phyloP scores from a whole-genome alignment of 2,329 filamentous ascomycete genomes.

The Albophoma yamanashiensis region DNA sequence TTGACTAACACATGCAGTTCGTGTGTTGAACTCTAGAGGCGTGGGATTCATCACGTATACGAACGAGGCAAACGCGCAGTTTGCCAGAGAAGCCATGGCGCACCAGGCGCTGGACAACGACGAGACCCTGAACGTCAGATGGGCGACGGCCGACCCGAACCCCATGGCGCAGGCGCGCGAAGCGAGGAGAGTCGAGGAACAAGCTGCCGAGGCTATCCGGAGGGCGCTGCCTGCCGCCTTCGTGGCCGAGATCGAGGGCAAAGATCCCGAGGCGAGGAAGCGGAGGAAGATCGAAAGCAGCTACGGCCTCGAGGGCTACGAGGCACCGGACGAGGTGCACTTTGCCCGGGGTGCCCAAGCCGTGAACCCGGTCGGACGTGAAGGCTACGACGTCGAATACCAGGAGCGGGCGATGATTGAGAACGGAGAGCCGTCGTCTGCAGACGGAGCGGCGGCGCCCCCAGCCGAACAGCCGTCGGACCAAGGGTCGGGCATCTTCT shows the following conservation, averaged over 20 bases:
- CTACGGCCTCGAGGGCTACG: conserved; percentile 84
- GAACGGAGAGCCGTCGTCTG: conserved; percentile 36
- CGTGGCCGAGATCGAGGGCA: conserved; percentile 86
- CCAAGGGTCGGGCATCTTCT: conserved; percentile 58
- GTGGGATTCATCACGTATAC: conserved; percentile 93
- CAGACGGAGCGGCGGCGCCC: conserved; percentile 14
- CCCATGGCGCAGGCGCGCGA: conserved; percentile 90
- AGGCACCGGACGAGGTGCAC: conserved; percentile 89
- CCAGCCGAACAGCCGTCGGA: conserved; percentile 24
- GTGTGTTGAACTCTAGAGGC: conserved; percentile 79
- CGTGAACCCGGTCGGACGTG: conserved; percentile 46
- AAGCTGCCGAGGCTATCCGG: conserved; percentile 88
- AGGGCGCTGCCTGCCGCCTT: conserved; percentile 81
- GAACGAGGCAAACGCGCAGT: conserved; percentile 82
- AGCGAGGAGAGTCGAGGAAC: conserved; percentile 80
- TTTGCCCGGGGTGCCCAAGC: conserved; percentile 69
- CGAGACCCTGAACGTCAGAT: conserved; percentile 90
- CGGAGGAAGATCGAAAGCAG: conserved; percentile 79
- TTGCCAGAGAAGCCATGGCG: conserved; percentile 92
- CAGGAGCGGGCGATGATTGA: conserved; percentile 50
- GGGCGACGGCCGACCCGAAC: conserved; percentile 95
- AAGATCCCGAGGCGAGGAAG: conserved; percentile 78
- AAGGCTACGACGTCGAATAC: conserved; percentile 53
- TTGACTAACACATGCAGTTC: conserved; percentile 27
- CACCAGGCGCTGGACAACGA: conserved; percentile 86